Evolutionary conservation across 805 yeast genomes (phyloP).

Genomic region (Priceomyces haplophilus): DNA sequence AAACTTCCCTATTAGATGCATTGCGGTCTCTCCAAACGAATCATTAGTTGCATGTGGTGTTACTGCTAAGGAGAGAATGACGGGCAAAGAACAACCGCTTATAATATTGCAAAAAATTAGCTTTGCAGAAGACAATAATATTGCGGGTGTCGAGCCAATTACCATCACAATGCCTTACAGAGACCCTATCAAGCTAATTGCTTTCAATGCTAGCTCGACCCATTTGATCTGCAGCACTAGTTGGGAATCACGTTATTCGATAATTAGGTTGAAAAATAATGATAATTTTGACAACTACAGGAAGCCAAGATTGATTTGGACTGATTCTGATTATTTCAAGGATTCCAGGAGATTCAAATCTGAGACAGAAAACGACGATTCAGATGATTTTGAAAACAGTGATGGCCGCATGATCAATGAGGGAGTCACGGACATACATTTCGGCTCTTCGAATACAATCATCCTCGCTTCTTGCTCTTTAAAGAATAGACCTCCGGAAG

Average conservation of each 20-base stretch:
- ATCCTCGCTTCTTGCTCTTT: constrained; percentile 38
- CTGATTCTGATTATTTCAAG: constrained; percentile 23
- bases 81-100: constrained; percentile 73
- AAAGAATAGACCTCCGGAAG: constrained; percentile 29
- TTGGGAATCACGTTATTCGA: constrained; percentile 74
- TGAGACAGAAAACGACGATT: constrained; percentile 14
- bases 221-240: constrained; percentile 74
- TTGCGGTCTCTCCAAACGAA: constrained; percentile 66
- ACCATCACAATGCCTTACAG: constrained; percentile 80
- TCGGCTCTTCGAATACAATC: constrained; percentile 43
- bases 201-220: constrained; percentile 68
- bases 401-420: constrained; percentile 55
- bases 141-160: constrained; percentile 49
- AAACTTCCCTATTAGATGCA: constrained; percentile 74
- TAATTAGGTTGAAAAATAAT: constrained; percentile 63
- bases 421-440: constrained; percentile 79
- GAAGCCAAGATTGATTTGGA: constrained; percentile 40
- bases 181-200: constrained; percentile 75
- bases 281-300: constrained; percentile 42
- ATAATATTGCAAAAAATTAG: constrained; percentile 53
- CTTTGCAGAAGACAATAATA: constrained; percentile 8
- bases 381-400: constrained; percentile 14
- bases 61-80: constrained; percentile 69
- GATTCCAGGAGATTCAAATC: constrained; percentile 12
- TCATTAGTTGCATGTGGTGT: constrained; percentile 73